Evolutionary conservation across 1,139 yeast genomes (phyloP), one percentile per base, ranked within the genome.

Genomic region (Yarrowia galli): DNA sequence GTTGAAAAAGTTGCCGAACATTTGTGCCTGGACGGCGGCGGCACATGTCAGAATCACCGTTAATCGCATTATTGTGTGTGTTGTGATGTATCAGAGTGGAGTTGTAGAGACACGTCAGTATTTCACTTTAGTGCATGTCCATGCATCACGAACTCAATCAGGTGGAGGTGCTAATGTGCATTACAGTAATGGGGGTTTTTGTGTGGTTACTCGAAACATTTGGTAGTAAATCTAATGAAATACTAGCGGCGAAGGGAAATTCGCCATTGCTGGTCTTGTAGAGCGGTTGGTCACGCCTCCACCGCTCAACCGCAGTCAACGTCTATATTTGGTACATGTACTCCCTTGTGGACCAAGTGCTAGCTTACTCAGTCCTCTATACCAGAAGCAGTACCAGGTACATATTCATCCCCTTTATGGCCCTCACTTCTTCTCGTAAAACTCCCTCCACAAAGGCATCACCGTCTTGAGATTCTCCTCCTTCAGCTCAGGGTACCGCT

Each of bases 401-500:
- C n/a, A n/a, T n/a, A n/a, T n/a, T n/a, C n/a, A n/a, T n/a, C n/a
- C n/a, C n/a, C n/a, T n/a, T n/a, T n/a, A n/a, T n/a, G n/a, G n/a
- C n/a, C n/a, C n/a, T n/a, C n/a, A n/a, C 12, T n/a, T 8, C 20
- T 40, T n/a, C 36, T 35, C 28, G 15, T 54, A 42, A 25, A 42
- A 56, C 38, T 56, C 64, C 49, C 64, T 10, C 64, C 64, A 56
- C 38, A 56, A 15, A 5, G 64, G 64, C 64, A 56, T 56, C 38
- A 56, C 49, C 3, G 15, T 25, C 8, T 23, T 25, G 18, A 56
- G 32, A 18, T 42, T 56, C 38, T 42, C 49, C 20, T 15, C 64
- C 16, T 18, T 25, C 35, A 69, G 54, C 18, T 68, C 68, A 2
- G 70, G 69, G 22, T 61, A 66, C 20, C 35, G 16, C 32, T 20